phyloP scores from a whole-genome alignment of 2,329 filamentous ascomycete genomes.

The Claviceps arundinis region DNA sequence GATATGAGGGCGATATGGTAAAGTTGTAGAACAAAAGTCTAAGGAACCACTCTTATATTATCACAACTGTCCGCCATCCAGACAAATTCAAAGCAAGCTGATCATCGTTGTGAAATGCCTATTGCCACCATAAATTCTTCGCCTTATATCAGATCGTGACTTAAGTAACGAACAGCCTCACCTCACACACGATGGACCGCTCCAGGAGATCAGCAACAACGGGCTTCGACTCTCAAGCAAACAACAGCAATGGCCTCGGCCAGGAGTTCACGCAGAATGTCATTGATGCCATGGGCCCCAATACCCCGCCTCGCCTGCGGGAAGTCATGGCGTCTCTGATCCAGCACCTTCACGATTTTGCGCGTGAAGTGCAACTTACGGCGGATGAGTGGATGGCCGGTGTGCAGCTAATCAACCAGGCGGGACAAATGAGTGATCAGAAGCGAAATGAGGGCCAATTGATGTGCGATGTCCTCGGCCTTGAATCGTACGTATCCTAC shows the following conservation, averaged over 20 bases:
- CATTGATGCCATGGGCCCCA: conserved; percentile 60
- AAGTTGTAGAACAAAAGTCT: too few species aligned
- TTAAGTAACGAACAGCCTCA: too few species aligned
- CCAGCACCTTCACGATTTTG: conserved; percentile 68
- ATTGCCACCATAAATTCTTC: background rate
- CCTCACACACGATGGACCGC: too few species aligned
- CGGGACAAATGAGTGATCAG: conserved; percentile 55
- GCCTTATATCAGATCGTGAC: background rate
- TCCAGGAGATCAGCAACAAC: background rate
- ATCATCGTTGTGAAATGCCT: too few species aligned
- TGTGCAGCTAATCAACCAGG: conserved; percentile 43
- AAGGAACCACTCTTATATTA: too few species aligned
- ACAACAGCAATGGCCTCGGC: conserved; percentile 16
- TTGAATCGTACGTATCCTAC: conserved; percentile 43
- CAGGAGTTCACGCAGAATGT: conserved; percentile 57
- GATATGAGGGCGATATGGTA: too few species aligned
- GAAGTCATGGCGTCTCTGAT: conserved; percentile 56
- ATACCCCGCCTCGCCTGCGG: conserved; percentile 53
- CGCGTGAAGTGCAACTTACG: conserved; percentile 65
- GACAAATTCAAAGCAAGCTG: too few species aligned
- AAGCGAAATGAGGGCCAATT: conserved; percentile 63
- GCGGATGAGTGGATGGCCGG: conserved; percentile 68
- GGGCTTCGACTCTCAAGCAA: background rate
- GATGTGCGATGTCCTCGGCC: conserved; percentile 58
- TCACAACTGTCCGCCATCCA: too few species aligned